These are phyloP conservation scores for Colletotrichum euphorbiae DNA, from an alignment of 2,329 filamentous ascomycete species.

Conservation along the genomic window DNA sequence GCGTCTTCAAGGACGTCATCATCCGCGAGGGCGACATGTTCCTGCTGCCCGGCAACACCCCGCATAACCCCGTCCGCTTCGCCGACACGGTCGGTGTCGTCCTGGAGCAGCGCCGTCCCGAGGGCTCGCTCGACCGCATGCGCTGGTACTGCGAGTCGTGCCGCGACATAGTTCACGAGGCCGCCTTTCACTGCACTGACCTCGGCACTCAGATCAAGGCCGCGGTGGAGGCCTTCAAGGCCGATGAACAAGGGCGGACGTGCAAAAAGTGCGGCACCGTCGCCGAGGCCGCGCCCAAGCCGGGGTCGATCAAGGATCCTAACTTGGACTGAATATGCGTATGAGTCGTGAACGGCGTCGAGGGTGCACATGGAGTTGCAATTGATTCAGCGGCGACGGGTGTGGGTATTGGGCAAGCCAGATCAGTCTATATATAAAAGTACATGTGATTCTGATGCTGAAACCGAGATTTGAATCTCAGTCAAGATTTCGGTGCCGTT, in stretches of 20 bases:
- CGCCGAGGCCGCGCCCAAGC: conserved; percentile 76
- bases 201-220: conserved; percentile 94
- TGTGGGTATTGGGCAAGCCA: conserved; percentile 23
- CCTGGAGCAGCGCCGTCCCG: conserved; percentile 84
- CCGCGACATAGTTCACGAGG: conserved; percentile 82
- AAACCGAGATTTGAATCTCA: neutral
- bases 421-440: conserved; percentile 26
- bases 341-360: neutral
- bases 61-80: conserved; percentile 95
- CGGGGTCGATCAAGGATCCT: conserved; percentile 69
- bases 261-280: conserved; percentile 82
- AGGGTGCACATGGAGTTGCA: neutral
- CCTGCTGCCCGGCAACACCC: conserved; percentile 91
- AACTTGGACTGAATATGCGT: conserved; percentile 56
- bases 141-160: conserved; percentile 90
- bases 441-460: conserved; percentile 27
- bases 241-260: conserved; percentile 72
- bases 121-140: conserved; percentile 78
- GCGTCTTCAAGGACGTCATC: conserved; percentile 82
- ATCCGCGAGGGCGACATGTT: conserved; percentile 96
- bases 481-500: neutral
- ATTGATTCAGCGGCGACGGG: too few relatives aligned
- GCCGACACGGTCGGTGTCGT: conserved; percentile 94
- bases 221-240: conserved; percentile 85
- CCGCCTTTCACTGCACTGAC: conserved; percentile 87